These are phyloP conservation scores for Scheffersomyces stipitis DNA, from an alignment of 805 yeast genomes.

Conservation along the genomic window DNA sequence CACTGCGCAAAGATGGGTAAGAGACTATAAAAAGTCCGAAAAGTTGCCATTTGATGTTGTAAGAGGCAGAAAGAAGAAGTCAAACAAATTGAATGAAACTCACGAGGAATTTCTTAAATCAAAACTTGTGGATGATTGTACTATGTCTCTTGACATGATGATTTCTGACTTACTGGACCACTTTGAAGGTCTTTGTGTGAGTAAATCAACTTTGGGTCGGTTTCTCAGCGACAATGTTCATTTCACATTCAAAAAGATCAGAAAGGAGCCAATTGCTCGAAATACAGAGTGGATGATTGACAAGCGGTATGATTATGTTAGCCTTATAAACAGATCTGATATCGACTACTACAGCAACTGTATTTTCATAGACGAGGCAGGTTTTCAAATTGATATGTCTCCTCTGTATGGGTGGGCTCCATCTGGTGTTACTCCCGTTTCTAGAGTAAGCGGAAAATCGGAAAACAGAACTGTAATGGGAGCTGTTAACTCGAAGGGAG, in stretches of 20 bases:
- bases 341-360: not conserved
- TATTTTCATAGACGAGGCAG: slow-evolving; percentile 15
- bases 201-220: not conserved
- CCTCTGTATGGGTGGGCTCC: slow-evolving; percentile 8
- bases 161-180: not conserved
- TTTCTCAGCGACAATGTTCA: not conserved
- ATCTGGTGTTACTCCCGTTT: slow-evolving; percentile 9
- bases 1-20: slow-evolving; percentile 10
- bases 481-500: slow-evolving; percentile 5
- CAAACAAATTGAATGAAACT: not conserved
- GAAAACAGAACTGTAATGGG: slow-evolving; percentile 7
- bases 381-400: slow-evolving; percentile 10
- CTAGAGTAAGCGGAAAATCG: slow-evolving; percentile 6
- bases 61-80: slow-evolving; percentile 1
- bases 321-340: not conserved
- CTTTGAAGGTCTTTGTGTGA: not conserved
- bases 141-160: not conserved
- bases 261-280: slow-evolving; percentile 1
- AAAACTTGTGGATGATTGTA: not conserved
- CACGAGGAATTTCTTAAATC: not conserved
- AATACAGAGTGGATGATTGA: not conserved
- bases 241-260: not conserved
- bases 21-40: slow-evolving; percentile 7
- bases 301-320: not conserved
- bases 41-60: slow-evolving; percentile 6